Evolutionary conservation across 768 basidiomycete species (phyloP), one percentile per base, ranked within the genome.

Genomic region (Rhodotorula kratochvilovae): DNA sequence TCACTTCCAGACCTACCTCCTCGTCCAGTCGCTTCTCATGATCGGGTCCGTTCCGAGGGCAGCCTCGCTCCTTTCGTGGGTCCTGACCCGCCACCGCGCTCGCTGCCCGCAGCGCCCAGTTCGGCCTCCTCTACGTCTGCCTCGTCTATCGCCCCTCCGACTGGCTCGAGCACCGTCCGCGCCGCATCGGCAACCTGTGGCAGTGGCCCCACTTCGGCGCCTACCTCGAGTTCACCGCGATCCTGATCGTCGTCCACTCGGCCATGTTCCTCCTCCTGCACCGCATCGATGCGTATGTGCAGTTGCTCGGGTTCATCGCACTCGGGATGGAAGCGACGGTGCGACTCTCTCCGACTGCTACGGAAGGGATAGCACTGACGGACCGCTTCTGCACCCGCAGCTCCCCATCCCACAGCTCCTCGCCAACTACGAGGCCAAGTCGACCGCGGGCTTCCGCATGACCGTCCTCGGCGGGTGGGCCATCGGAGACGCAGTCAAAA

Each of bases 261-360:
- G 50, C 58, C 35, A 21, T 68, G n/a, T 75, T 68, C 58, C 61
- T 77, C 62, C n/a, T 73, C 0, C 63, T 77, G 2, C 62, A 72
- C 63, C 12, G 33, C 15, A 50, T 71, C 45, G 57, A 67, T 23
- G 35, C 45, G 46, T 77, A 75, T 57, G 59, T 77, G 16, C 55
- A 70, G 7, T n/a, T 68, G 27, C 60, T 77, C 23, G 76, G 76
- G 0, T 70, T 77, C 35, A 23, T 73, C 17, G 76, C 76, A 0
- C 65, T 77, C 23, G 76, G 76, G 0, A 53, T 77, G 5, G 76
- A 77, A 53, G 72, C 76, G 13, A 77, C 76, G 2, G 66, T 75
- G n/a, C 13, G 70, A 36, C 19, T 7, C 33, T 19, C 7, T 31
- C 21, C 31, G 0, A 17, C 31, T 17, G 7, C n/a, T 27, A 12